Evolutionary conservation across 495 filamentous ascomycete species (phyloP).

Genomic region (Astrothelium subdiscretum): DNA sequence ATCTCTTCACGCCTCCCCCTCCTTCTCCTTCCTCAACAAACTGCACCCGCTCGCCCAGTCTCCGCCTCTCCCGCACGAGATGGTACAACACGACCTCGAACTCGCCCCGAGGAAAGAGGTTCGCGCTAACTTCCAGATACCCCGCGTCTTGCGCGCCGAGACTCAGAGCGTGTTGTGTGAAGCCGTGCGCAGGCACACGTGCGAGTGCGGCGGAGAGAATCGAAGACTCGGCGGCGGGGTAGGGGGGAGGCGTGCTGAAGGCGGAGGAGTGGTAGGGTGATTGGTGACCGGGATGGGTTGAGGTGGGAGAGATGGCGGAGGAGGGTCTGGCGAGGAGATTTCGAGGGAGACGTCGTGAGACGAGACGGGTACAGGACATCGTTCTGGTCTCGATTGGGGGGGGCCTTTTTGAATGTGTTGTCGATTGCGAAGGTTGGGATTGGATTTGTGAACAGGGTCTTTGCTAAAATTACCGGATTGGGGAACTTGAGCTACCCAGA

Average conservation of each 20-base stretch:
- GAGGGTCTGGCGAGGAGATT: background rate
- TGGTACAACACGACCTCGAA: slow-evolving; percentile 79
- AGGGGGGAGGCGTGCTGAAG: slow-evolving; percentile 48
- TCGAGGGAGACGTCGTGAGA: background rate
- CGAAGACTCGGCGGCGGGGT: slow-evolving; percentile 56
- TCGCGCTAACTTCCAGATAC: slow-evolving; percentile 75
- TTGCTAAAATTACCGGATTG: too few relatives aligned
- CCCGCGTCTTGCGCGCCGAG: slow-evolving; percentile 71
- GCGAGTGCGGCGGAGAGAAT: slow-evolving; percentile 69
- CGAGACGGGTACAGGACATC: too few relatives aligned
- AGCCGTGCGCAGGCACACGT: slow-evolving; percentile 77
- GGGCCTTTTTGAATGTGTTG: too few relatives aligned
- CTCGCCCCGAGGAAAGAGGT: slow-evolving; percentile 63
- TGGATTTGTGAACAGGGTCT: too few relatives aligned
- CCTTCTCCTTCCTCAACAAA: slow-evolving; percentile 29
- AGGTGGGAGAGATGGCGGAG: slow-evolving; percentile 8
- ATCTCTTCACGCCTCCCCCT: slow-evolving; percentile 45
- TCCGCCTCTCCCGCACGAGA: slow-evolving; percentile 55
- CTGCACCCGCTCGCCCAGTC: slow-evolving; percentile 41
- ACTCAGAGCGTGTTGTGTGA: slow-evolving; percentile 56
- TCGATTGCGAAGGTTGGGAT: too few relatives aligned
- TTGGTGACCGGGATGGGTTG: slow-evolving; percentile 3
- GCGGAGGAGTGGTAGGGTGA: slow-evolving; percentile 61
- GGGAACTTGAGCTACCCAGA: too few relatives aligned
- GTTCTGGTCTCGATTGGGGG: too few relatives aligned